phyloP scores from a whole-genome alignment of 164 flowering plant genomes.

The Chimonanthus praecox region DNA sequence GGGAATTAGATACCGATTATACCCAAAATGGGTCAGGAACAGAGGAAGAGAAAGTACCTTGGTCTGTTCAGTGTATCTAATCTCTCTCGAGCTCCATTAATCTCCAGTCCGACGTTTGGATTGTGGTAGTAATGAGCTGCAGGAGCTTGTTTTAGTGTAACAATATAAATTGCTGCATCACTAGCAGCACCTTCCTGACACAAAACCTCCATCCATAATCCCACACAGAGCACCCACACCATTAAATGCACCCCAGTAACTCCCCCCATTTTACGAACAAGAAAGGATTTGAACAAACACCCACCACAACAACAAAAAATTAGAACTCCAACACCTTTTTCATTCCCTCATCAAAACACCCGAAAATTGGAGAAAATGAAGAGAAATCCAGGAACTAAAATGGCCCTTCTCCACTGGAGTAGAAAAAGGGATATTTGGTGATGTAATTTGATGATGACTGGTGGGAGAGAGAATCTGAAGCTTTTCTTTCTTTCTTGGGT shows the following conservation, averaged over 20 bases:
- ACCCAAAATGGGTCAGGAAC: neutral
- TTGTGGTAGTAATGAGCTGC: constrained; percentile 28
- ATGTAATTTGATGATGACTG: neutral
- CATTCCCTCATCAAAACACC: neutral
- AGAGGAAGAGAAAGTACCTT: constrained; percentile 28
- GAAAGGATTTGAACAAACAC: neutral
- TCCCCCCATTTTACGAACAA: constrained; percentile 26
- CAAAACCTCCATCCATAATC: constrained; percentile 21
- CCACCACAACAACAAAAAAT: neutral
- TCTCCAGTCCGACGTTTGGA: constrained; percentile 16
- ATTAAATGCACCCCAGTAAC: constrained; percentile 28
- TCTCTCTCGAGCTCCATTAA: constrained; percentile 21
- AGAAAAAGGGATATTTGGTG: neutral
- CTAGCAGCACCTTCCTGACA: constrained; percentile 38
- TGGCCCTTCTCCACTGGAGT: neutral
- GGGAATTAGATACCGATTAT: neutral
- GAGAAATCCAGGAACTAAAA: neutral
- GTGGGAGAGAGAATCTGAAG: neutral
- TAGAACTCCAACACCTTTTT: neutral
- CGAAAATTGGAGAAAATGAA: neutral
- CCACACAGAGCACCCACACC: constrained; percentile 28
- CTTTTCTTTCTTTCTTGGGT: neutral
- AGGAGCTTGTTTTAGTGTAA: constrained; percentile 65
- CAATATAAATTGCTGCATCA: constrained; percentile 59
- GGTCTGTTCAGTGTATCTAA: constrained; percentile 24